phyloP scores from a whole-genome alignment of 75 land plant genomes.

The Cryptomeria japonica region DNA sequence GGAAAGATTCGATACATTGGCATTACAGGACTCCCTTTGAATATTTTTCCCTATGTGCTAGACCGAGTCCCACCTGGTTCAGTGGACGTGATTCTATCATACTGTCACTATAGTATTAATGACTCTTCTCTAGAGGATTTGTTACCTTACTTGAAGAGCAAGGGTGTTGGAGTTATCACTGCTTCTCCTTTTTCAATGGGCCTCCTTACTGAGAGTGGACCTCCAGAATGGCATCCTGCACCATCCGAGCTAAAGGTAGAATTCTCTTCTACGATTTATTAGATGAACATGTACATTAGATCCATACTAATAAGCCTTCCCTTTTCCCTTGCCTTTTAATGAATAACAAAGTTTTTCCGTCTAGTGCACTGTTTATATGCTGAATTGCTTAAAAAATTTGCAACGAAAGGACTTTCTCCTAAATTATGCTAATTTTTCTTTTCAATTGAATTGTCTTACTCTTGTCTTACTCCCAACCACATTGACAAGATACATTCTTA shows the following conservation, averaged over 20 bases:
- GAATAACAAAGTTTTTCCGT: not conserved
- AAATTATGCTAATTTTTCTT: not conserved
- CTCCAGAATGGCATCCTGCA: conserved; percentile 98
- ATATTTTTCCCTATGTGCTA: conserved; percentile 77
- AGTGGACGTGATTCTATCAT: conserved; percentile 92
- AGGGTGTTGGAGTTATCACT: conserved; percentile 90
- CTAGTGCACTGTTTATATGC: not conserved
- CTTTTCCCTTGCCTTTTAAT: not conserved
- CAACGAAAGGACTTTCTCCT: not conserved
- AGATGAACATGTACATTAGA: not conserved
- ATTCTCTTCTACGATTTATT: not conserved
- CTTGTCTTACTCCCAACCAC: not conserved
- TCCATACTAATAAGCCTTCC: not conserved
- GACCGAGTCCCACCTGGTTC: conserved; percentile 86
- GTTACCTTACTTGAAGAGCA: conserved; percentile 90
- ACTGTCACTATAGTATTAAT: conserved; percentile 90
- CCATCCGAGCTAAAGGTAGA: conserved; percentile 81
- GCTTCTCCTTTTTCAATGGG: conserved; percentile 99
- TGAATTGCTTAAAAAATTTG: not conserved
- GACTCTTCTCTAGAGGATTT: conserved; percentile 79
- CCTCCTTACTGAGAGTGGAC: conserved; percentile 83
- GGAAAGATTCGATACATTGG: conserved; percentile 94
- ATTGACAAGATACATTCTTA: not conserved
- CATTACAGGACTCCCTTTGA: conserved; percentile 91
- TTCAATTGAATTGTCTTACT: not conserved